These are phyloP conservation scores for Candida labiduridarum DNA, from an alignment of 1,139 yeast genomes.

Conservation along the genomic window DNA sequence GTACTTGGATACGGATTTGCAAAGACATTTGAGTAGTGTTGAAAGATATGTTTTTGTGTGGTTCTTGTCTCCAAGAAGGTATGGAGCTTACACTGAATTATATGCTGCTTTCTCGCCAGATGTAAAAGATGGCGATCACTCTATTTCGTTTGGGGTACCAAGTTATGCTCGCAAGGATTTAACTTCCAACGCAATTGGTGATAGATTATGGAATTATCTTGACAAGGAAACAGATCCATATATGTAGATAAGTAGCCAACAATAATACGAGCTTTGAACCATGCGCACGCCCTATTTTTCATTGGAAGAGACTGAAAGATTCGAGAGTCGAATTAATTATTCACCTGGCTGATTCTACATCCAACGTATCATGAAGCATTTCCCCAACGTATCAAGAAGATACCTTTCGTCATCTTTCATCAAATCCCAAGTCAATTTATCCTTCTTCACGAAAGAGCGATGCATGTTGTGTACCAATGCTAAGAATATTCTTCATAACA, in stretches of 20 bases:
- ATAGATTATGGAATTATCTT: slow-evolving; percentile 15
- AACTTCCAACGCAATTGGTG: slow-evolving; percentile 15
- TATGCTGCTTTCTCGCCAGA: slow-evolving; percentile 25
- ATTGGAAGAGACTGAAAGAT: background rate
- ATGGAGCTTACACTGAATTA: slow-evolving; percentile 27
- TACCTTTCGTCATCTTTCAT: background rate
- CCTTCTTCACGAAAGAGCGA: slow-evolving; percentile 75
- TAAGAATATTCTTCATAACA: slow-evolving; percentile 49
- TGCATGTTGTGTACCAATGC: slow-evolving; percentile 84
- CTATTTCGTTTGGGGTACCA: slow-evolving; percentile 29
- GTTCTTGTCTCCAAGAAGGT: slow-evolving; percentile 11
- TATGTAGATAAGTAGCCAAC: slow-evolving; percentile 4
- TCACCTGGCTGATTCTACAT: background rate
- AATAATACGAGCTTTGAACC: background rate
- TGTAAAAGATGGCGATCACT: slow-evolving; percentile 15
- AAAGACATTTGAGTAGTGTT: slow-evolving; percentile 26
- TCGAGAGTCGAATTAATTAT: background rate
- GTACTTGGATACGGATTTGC: slow-evolving; percentile 40
- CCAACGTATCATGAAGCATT: background rate
- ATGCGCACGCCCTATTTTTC: background rate
- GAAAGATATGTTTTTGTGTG: slow-evolving; percentile 8
- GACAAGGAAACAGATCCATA: slow-evolving; percentile 14
- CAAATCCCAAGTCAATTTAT: slow-evolving; percentile 27
- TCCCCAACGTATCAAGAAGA: slow-evolving; percentile 1
- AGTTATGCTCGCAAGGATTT: slow-evolving; percentile 19